Percentiles rank a stretch among this genome's conserved stretches.
Evolutionary conservation across 164 flowering plant genomes (phyloP).

Genomic region (Magnolia officinalis): DNA sequence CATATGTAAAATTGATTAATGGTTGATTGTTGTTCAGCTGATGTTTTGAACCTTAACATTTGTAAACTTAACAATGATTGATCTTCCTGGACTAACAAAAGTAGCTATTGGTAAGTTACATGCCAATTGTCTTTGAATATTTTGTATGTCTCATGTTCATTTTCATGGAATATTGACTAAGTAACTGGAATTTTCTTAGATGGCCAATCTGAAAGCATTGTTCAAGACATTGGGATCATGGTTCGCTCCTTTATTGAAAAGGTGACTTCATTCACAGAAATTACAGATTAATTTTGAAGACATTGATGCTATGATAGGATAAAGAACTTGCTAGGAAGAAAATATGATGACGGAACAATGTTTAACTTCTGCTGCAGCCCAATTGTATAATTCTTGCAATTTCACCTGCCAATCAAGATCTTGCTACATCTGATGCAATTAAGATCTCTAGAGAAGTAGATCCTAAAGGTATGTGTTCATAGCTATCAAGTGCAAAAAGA

Average conservation of each 20-base stretch:
- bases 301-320: background rate
- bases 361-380: slow-evolving; percentile 54
- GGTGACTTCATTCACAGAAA: slow-evolving; percentile 30
- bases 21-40: background rate
- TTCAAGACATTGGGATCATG: slow-evolving; percentile 79
- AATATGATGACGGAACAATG: background rate
- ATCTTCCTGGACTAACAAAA: slow-evolving; percentile 99
- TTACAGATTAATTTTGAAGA: background rate
- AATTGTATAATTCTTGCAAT: slow-evolving; percentile 86
- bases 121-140: background rate
- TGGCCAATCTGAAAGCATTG: slow-evolving; percentile 76
- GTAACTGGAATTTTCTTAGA: slow-evolving; percentile 30
- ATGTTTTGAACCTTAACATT: slow-evolving; percentile 42
- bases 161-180: slow-evolving; percentile 4
- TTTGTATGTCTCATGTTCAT: background rate
- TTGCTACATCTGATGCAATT: slow-evolving; percentile 98
- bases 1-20: background rate
- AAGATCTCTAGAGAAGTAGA: slow-evolving; percentile 94
- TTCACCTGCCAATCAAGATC: slow-evolving; percentile 98
- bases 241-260: slow-evolving; percentile 83
- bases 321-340: background rate
- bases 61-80: slow-evolving; percentile 92
- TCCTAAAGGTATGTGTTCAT: slow-evolving; percentile 57
- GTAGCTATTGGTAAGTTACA: slow-evolving; percentile 88
- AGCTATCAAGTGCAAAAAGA: background rate